Evolutionary conservation across 345 rosid genomes (phyloP).

Genomic region (Mallotus nudiflorus): DNA sequence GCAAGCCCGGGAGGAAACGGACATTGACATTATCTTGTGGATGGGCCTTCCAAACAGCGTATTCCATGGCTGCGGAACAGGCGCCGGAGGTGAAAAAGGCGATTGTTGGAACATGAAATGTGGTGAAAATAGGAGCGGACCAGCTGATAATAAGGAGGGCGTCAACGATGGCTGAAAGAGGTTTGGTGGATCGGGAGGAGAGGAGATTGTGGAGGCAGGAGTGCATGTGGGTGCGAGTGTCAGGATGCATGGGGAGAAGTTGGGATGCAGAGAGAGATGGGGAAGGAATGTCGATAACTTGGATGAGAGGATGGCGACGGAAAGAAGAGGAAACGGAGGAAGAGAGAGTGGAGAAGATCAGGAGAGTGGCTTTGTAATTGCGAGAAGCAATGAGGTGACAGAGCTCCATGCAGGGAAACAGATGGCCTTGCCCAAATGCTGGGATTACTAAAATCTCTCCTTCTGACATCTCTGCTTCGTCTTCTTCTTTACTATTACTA

Average conservation of each 20-base stretch:
- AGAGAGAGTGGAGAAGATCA: slow-evolving; percentile 35
- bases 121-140: slow-evolving; percentile 18
- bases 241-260: background rate
- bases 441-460: slow-evolving; percentile 26
- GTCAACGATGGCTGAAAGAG: slow-evolving; percentile 11
- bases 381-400: slow-evolving; percentile 38
- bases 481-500: too few relatives aligned
- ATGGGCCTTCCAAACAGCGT: slow-evolving; percentile 25
- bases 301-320: slow-evolving; percentile 2
- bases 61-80: slow-evolving; percentile 33
- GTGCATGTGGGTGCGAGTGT: background rate
- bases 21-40: slow-evolving; percentile 10
- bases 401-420: slow-evolving; percentile 41
- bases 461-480: too few relatives aligned
- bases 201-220: background rate
- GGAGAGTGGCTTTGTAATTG: slow-evolving; percentile 28
- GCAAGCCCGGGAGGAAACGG: slow-evolving; percentile 23
- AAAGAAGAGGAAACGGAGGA: slow-evolving; percentile 29
- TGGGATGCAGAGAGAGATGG: slow-evolving; percentile 4
- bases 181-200: background rate
- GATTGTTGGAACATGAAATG: slow-evolving; percentile 20
- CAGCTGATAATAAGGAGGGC: background rate
- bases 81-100: slow-evolving; percentile 39
- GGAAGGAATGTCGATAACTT: slow-evolving; percentile 23
- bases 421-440: slow-evolving; percentile 48